A percentile compares a stretch with the other conserved stretches of the same genome.
Conservation (phyloP, 2,329 filamentous ascomycete species). For the Chaetomium sp. region DNA sequence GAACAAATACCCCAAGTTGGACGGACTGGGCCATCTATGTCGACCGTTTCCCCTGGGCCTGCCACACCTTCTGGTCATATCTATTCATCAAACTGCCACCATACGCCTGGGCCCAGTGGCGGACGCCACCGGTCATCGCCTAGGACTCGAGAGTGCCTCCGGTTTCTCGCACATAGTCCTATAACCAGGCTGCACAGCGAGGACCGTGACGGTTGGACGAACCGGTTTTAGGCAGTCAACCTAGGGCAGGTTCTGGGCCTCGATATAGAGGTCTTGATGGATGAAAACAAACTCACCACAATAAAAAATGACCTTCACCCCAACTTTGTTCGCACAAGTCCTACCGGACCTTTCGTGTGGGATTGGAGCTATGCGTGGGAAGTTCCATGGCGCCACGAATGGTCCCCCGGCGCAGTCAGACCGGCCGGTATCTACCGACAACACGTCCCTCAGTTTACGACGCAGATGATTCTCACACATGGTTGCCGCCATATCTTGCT, state of each 20-base stretch:
- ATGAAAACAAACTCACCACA: constrained; percentile 38
- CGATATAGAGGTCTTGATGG: not conserved
- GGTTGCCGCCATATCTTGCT: constrained; percentile 26
- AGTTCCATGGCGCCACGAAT: constrained; percentile 53
- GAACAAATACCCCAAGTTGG: too few species aligned
- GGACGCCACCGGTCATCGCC: constrained; percentile 47
- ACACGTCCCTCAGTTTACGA: constrained; percentile 30
- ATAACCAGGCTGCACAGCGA: constrained; percentile 49
- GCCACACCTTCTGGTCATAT: constrained; percentile 41
- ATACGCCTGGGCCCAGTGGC: constrained; percentile 48
- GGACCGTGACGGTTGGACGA: constrained; percentile 46
- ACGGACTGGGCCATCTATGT: too few species aligned
- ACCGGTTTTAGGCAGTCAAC: constrained; percentile 29
- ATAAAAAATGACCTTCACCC: constrained; percentile 48
- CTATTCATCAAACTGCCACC: constrained; percentile 42
- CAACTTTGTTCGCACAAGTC: constrained; percentile 44
- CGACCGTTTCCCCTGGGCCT: constrained; percentile 1
- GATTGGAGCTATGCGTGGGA: constrained; percentile 49
- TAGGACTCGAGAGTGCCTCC: constrained; percentile 39
- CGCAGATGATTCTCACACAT: too few species aligned
- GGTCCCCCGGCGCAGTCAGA: constrained; percentile 52
- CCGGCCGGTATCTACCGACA: constrained; percentile 48
- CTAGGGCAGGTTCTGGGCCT: not conserved
- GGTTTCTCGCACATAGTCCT: constrained; percentile 46
- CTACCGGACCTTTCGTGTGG: constrained; percentile 42